These are phyloP conservation scores for Physcomitrium patens DNA, from an alignment of 225 moss, liverwort and hornwort genomes.

Conservation along the genomic window DNA sequence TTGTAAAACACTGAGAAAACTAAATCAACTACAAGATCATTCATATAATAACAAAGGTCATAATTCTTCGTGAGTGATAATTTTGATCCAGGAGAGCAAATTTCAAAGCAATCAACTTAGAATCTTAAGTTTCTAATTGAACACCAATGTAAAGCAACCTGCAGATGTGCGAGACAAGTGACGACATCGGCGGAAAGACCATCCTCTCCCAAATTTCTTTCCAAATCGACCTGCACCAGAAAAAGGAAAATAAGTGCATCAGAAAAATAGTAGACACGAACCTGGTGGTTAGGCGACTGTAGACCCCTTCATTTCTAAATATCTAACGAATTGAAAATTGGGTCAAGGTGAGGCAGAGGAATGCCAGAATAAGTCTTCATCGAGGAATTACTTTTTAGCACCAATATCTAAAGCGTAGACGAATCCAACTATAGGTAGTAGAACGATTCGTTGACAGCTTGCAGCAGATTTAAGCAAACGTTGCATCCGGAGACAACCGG, in stretches of 20 bases:
- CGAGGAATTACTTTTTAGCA: no score
- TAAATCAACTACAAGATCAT: no score
- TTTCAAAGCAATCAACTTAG: not conserved
- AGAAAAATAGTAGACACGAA: not conserved
- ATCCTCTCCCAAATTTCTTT: conserved; percentile 68
- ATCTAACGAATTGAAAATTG: not conserved
- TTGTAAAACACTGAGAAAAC: no score
- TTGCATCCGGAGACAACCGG: not conserved
- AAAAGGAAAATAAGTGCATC: not conserved
- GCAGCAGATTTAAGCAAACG: not conserved
- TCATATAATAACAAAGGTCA: no score
- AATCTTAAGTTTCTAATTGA: not conserved
- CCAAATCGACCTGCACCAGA: conserved; percentile 71
- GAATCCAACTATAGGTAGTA: not conserved
- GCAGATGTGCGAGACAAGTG: conserved; percentile 87
- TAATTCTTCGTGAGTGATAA: not conserved
- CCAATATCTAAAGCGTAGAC: no score
- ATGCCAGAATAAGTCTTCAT: not conserved
- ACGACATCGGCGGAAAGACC: conserved; percentile 78
- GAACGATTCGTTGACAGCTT: not conserved
- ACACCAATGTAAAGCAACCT: conserved; percentile 43
- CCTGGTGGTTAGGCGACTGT: not conserved
- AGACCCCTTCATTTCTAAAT: not conserved
- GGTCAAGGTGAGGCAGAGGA: not conserved
- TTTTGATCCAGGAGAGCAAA: not conserved